phyloP scores from a whole-genome alignment of 805 yeast species.

The Limtongia smithiae region DNA sequence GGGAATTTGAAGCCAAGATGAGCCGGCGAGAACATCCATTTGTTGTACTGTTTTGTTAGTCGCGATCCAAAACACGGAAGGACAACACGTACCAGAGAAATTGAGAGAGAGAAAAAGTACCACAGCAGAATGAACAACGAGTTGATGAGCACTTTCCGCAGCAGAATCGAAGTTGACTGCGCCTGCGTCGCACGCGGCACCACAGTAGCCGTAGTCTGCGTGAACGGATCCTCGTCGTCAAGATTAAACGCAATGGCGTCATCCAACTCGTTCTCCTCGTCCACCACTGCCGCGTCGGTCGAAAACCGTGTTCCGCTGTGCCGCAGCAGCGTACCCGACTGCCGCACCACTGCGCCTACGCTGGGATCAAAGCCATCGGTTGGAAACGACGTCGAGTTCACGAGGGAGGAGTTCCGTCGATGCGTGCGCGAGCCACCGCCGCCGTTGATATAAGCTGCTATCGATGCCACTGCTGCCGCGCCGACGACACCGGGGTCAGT shows the following conservation, averaged over 20 bases:
- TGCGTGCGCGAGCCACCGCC: constrained; percentile 10
- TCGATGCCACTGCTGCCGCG: too few species aligned
- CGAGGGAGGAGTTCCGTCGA: constrained; percentile 17
- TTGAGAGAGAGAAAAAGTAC: constrained; percentile 37
- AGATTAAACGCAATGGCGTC: constrained; percentile 23
- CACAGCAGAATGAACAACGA: constrained; percentile 23
- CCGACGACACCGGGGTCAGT: constrained; percentile 5
- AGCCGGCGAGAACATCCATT: constrained; percentile 88
- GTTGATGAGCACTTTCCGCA: constrained; percentile 17
- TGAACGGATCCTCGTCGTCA: constrained; percentile 25
- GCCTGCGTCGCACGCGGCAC: not conserved
- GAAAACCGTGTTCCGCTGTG: constrained; percentile 9
- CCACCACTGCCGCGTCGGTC: constrained; percentile 5
- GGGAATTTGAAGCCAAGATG: constrained; percentile 81
- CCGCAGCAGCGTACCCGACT: constrained; percentile 11
- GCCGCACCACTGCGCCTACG: not conserved
- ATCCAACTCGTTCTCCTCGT: constrained; percentile 9
- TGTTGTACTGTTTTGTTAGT: constrained; percentile 81
- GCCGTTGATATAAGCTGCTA: too few species aligned
- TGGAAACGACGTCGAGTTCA: not conserved
- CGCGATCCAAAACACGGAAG: too few species aligned
- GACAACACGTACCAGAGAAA: constrained; percentile 36
- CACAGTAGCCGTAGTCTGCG: constrained; percentile 10
- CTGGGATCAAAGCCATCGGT: not conserved
- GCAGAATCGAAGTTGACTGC: constrained; percentile 6